These are phyloP conservation scores for Pichia terricola DNA, from an alignment of 1,139 yeast genomes.

Conservation along the genomic window DNA sequence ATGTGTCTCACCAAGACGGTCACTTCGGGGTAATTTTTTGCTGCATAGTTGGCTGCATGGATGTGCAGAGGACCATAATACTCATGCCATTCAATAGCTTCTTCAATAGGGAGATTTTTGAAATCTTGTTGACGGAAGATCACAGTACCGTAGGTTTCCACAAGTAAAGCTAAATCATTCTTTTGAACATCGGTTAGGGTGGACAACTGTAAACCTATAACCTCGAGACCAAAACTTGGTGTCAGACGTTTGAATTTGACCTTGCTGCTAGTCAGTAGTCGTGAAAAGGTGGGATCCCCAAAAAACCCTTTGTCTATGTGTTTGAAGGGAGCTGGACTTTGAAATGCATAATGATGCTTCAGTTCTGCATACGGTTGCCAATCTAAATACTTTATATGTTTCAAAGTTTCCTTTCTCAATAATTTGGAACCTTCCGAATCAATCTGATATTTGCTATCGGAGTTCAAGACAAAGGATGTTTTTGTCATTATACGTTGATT, in stretches of 20 bases:
- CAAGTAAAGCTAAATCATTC: slow-evolving; percentile 2
- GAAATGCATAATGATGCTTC: too few species aligned
- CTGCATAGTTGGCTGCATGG: too few species aligned
- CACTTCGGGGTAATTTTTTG: too few species aligned
- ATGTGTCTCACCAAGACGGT: too few species aligned
- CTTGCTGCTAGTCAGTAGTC: slow-evolving; percentile 37
- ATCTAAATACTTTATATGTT: too few species aligned
- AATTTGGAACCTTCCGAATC: too few species aligned
- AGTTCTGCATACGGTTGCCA: too few species aligned
- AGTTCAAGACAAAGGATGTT: too few species aligned
- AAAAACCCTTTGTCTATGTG: slow-evolving; percentile 44
- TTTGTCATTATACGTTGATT: too few species aligned
- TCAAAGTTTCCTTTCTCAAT: too few species aligned
- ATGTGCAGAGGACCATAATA: background rate
- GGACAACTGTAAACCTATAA: background rate
- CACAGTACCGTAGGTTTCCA: slow-evolving; percentile 42
- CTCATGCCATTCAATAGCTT: background rate
- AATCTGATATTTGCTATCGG: too few species aligned
- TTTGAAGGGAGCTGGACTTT: too few species aligned
- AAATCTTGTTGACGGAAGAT: slow-evolving; percentile 61
- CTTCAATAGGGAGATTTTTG: slow-evolving; percentile 29
- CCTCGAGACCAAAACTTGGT: slow-evolving; percentile 56
- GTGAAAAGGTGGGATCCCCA: slow-evolving; percentile 47
- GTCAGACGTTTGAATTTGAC: slow-evolving; percentile 29
- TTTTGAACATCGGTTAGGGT: background rate